phyloP scores from a whole-genome alignment of 129 eudicot genomes.

The Saposhnikovia divaricata region DNA sequence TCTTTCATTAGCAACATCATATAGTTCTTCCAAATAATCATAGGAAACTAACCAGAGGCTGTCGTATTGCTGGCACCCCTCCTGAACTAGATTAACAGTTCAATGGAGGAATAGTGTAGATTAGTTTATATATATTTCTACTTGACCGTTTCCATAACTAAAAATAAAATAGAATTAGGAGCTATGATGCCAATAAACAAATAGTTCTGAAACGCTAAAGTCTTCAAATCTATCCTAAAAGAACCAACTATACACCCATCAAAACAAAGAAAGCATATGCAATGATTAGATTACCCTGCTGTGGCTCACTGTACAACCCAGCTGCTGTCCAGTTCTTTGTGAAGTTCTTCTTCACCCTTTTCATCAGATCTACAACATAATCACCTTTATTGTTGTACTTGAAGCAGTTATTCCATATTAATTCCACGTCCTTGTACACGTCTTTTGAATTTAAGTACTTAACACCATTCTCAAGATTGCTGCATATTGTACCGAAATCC shows the following conservation, averaged over 20 bases:
- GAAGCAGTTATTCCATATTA: constrained; percentile 83
- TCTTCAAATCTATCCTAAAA: no score
- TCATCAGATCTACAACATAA: constrained; percentile 84
- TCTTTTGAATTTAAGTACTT: constrained; percentile 78
- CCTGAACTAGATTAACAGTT: not conserved
- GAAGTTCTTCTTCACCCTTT: constrained; percentile 83
- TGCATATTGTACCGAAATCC: constrained; percentile 95
- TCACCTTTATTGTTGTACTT: constrained; percentile 92
- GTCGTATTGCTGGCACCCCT: not conserved
- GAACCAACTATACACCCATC: no score
- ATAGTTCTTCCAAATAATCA: not conserved
- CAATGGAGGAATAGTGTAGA: not conserved
- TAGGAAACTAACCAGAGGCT: not conserved
- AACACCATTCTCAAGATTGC: constrained; percentile 77
- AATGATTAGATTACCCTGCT: constrained; percentile 22
- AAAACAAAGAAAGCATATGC: not conserved
- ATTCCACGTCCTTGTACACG: constrained; percentile 74
- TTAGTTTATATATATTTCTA: not conserved
- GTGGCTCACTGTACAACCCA: constrained; percentile 59
- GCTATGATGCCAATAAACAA: not conserved
- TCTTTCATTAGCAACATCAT: not conserved
- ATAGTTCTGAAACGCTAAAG: not conserved
- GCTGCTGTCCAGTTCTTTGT: constrained; percentile 69
- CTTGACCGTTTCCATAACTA: not conserved
- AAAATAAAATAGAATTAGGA: not conserved